Evolutionary conservation across 2,329 filamentous ascomycete species (phyloP).

Genomic region (Orbilia brochopaga): DNA sequence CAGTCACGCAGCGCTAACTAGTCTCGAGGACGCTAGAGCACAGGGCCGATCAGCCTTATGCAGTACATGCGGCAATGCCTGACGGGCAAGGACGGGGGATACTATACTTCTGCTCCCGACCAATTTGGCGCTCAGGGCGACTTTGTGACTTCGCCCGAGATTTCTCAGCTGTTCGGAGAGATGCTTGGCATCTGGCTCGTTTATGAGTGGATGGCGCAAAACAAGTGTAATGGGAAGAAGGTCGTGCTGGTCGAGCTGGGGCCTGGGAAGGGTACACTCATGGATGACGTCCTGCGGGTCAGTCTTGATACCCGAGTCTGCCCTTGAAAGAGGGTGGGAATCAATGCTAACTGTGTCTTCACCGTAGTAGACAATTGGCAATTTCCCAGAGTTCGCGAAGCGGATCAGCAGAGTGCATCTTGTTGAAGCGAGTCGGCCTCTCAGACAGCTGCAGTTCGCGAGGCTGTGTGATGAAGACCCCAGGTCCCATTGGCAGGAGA

Average conservation of each 20-base stretch:
- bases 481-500: constrained; percentile 24
- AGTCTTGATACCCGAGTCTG: constrained; percentile 56
- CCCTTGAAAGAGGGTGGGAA: background rate
- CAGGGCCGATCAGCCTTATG: constrained; percentile 87
- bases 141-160: constrained; percentile 96
- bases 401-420: constrained; percentile 88
- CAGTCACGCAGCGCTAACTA: constrained; percentile 8
- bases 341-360: constrained; percentile 12
- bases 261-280: constrained; percentile 89
- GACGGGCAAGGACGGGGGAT: constrained; percentile 86
- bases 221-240: constrained; percentile 64
- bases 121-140: constrained; percentile 93
- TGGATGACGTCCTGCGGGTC: constrained; percentile 94
- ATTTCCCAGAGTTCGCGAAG: constrained; percentile 77
- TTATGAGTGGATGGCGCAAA: constrained; percentile 91
- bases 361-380: constrained; percentile 72
- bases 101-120: constrained; percentile 82
- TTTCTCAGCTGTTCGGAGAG: constrained; percentile 96
- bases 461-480: constrained; percentile 35
- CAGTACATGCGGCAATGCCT: constrained; percentile 99
- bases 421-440: constrained; percentile 85
- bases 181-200: constrained; percentile 93
- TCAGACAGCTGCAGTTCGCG: constrained; percentile 58
- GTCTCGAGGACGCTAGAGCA: constrained; percentile 66
- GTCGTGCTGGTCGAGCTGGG: constrained; percentile 85